Percentiles rank a stretch among this genome's conserved stretches.
Conservation (phyloP, 1,139 yeast genomes). For the Casaregolazyma suthepensis region DNA sequence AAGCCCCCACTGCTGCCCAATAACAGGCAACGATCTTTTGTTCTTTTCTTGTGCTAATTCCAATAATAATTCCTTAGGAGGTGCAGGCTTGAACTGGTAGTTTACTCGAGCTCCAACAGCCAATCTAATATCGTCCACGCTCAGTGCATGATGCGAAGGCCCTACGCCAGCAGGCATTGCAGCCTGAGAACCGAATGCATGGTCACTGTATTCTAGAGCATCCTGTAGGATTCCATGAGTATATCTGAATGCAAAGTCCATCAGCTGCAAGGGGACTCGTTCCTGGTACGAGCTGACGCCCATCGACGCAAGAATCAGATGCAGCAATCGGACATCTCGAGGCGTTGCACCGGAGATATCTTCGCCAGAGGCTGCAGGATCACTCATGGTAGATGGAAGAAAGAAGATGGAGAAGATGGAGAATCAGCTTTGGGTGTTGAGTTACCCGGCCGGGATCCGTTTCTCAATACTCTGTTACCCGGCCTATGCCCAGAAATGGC, state of each 20-base stretch:
- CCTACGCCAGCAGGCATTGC: constrained; percentile 36
- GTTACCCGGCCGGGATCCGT: neutral
- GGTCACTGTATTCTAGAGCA: constrained; percentile 84
- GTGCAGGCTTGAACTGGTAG: constrained; percentile 92
- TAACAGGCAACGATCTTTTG: constrained; percentile 83
- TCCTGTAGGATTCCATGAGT: constrained; percentile 82
- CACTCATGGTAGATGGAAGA: neutral
- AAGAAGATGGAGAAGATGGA: neutral
- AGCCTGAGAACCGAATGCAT: constrained; percentile 35
- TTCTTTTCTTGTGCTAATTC: constrained; percentile 92
- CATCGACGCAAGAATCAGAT: constrained; percentile 87
- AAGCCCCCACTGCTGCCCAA: constrained; percentile 87
- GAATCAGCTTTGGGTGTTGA: neutral
- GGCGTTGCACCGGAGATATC: constrained; percentile 42
- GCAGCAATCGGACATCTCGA: constrained; percentile 84
- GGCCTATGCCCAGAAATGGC: neutral
- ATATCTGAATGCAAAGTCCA: constrained; percentile 94
- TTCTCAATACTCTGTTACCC: no score
- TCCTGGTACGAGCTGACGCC: constrained; percentile 90
- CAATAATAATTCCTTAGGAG: constrained; percentile 83
- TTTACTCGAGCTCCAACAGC: constrained; percentile 92
- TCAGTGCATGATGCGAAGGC: constrained; percentile 46
- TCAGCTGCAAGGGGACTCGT: constrained; percentile 86
- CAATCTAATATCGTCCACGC: constrained; percentile 83
- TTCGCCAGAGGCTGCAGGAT: constrained; percentile 9